Conservation (phyloP, 164 flowering plant genomes). For the Stephania yunnanensis region DNA sequence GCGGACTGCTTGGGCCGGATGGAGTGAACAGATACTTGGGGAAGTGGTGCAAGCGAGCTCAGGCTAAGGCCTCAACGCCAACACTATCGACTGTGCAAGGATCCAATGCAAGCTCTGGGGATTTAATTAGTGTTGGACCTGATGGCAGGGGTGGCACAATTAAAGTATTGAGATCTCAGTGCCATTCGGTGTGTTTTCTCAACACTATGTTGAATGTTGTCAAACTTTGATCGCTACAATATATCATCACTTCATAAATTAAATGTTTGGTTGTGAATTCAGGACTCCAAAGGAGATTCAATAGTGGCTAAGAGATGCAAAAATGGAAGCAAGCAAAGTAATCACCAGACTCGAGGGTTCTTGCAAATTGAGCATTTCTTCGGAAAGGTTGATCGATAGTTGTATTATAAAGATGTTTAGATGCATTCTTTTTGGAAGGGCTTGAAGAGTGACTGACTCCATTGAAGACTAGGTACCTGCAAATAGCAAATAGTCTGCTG, state of each 20-base stretch:
- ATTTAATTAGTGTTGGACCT: slow-evolving; percentile 74
- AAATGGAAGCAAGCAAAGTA: slow-evolving; percentile 41
- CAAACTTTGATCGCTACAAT: not conserved
- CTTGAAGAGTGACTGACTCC: too few relatives aligned
- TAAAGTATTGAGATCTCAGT: slow-evolving; percentile 61
- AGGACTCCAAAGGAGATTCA: slow-evolving; percentile 41
- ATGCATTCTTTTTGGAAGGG: too few relatives aligned
- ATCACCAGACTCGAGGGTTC: slow-evolving; percentile 43
- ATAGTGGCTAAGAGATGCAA: slow-evolving; percentile 43
- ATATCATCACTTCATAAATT: not conserved
- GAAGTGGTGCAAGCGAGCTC: slow-evolving; percentile 86
- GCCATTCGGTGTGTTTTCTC: slow-evolving; percentile 38
- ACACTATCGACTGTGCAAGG: slow-evolving; percentile 24
- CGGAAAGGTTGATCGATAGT: slow-evolving; percentile 29
- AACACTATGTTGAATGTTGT: slow-evolving; percentile 5
- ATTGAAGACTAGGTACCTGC: too few relatives aligned
- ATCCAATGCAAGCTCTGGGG: slow-evolving; percentile 26
- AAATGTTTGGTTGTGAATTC: not conserved
- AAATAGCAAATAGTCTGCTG: too few relatives aligned
- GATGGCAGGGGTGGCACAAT: slow-evolving; percentile 94
- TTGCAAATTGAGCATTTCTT: slow-evolving; percentile 81
- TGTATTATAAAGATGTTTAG: not conserved
- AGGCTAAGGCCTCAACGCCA: slow-evolving; percentile 24
- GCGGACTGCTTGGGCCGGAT: slow-evolving; percentile 77
- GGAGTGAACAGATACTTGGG: slow-evolving; percentile 69